These are phyloP conservation scores for barley (Hordeum vulgare) DNA, from an alignment of 176 grass and related monocot genomes.

Conservation along the genomic window DNA sequence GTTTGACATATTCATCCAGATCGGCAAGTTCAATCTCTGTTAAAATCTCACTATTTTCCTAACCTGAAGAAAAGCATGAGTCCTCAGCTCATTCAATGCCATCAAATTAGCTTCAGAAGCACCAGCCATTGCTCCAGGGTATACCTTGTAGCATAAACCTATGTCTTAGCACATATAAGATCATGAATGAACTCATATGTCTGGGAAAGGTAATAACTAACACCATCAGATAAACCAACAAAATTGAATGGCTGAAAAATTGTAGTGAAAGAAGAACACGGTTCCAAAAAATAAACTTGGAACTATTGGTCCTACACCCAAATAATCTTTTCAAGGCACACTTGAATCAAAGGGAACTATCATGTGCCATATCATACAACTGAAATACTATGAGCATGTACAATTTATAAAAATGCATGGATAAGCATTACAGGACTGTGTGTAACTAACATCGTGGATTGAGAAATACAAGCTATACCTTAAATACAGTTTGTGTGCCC, in stretches of 20 bases:
- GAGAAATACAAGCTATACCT: constrained; percentile 38
- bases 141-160: constrained; percentile 66
- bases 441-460: background rate
- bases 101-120: constrained; percentile 88
- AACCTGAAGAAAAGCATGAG: constrained; percentile 85
- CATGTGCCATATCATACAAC: constrained; percentile 1
- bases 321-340: constrained; percentile 8
- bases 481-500: constrained; percentile 66
- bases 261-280: background rate
- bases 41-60: constrained; percentile 12
- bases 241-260: background rate
- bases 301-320: background rate
- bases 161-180: constrained; percentile 50
- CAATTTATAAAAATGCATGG: constrained; percentile 1
- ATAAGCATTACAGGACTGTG: background rate
- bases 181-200: constrained; percentile 31
- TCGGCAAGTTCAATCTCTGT: background rate
- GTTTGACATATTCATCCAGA: background rate
- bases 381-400: constrained; percentile 7
- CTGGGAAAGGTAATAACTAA: constrained; percentile 9
- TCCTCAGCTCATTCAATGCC: constrained; percentile 80
- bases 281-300: background rate
- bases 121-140: constrained; percentile 63
- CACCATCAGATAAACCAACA: background rate
- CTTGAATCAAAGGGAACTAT: background rate